Evolutionary conservation across 1,284 basidiomycete species (phyloP).

Genomic region (Melampsora medusae): DNA sequence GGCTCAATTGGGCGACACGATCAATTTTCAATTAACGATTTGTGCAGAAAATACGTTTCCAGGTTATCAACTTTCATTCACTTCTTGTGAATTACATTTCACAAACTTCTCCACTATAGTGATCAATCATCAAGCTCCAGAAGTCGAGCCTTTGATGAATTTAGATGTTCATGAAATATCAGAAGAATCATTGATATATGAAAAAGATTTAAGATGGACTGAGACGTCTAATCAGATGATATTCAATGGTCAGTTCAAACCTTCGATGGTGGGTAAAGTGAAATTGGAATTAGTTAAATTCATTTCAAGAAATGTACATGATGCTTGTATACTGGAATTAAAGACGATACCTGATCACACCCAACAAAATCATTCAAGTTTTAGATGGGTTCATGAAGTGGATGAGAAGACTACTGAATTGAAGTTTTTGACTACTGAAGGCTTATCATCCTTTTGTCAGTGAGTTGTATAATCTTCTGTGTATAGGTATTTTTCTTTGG

Average conservation of each 20-base stretch:
- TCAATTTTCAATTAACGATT: constrained; percentile 28
- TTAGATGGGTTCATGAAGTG: constrained; percentile 20
- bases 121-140: constrained; percentile 14
- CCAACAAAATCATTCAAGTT: not conserved
- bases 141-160: too few species aligned
- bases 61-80: constrained; percentile 24
- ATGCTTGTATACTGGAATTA: not conserved
- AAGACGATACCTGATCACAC: not conserved
- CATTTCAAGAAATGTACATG: constrained; percentile 2
- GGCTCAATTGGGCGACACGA: constrained; percentile 10
- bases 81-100: constrained; percentile 25
- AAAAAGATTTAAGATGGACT: constrained; percentile 1
- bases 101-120: constrained; percentile 12
- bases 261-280: constrained; percentile 15
- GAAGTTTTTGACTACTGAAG: constrained; percentile 21
- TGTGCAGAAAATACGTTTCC: constrained; percentile 1
- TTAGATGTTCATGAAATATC: constrained; percentile 22
- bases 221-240: constrained; percentile 4
- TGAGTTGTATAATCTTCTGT: not conserved
- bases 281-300: constrained; percentile 23
- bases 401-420: constrained; percentile 1
- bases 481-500: not conserved
- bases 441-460: constrained; percentile 22
- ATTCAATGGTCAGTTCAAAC: constrained; percentile 24
- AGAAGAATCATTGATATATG: constrained; percentile 2